Percentiles rank a stretch among this genome's conserved stretches.
phyloP scores from a whole-genome alignment of 2,329 filamentous ascomycete species.

The Phoma herbarum region DNA sequence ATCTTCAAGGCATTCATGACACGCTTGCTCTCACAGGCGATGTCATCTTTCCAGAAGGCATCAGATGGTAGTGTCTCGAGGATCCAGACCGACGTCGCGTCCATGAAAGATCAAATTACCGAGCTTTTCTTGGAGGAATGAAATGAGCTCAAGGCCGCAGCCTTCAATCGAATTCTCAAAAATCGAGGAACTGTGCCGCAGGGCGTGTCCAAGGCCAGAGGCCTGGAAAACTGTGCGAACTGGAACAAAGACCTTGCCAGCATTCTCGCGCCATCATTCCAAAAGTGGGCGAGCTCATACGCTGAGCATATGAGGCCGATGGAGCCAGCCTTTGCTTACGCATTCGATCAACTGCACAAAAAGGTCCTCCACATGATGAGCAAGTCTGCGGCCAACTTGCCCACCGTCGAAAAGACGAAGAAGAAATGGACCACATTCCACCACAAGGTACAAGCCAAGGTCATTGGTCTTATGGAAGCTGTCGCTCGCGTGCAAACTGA shows the following conservation, averaged over 20 bases:
- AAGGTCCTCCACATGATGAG: conserved; percentile 14
- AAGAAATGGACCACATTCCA: conserved; percentile 18
- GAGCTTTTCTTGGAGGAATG: background rate
- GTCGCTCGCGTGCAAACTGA: conserved; percentile 3
- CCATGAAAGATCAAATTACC: background rate
- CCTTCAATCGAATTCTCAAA: background rate
- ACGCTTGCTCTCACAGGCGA: background rate
- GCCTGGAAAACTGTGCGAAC: conserved; percentile 26
- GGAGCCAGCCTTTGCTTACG: background rate
- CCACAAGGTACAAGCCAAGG: conserved; percentile 13
- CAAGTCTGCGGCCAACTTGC: conserved; percentile 24
- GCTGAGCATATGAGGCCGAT: background rate
- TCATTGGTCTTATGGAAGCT: background rate
- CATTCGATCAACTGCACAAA: background rate
- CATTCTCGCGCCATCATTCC: conserved; percentile 23
- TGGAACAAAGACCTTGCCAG: conserved; percentile 32
- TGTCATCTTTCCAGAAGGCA: background rate
- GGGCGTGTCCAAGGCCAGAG: conserved; percentile 29
- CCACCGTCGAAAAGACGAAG: conserved; percentile 30
- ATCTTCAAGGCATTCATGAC: background rate
- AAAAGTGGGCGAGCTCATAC: conserved; percentile 23
- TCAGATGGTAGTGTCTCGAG: background rate
- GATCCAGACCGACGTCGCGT: background rate
- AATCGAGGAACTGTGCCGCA: background rate
- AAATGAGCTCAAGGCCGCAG: background rate